Evolutionary conservation across 371 early-diverging fungal genomes (phyloP).

Genomic region (Chytridium lagenaria): DNA sequence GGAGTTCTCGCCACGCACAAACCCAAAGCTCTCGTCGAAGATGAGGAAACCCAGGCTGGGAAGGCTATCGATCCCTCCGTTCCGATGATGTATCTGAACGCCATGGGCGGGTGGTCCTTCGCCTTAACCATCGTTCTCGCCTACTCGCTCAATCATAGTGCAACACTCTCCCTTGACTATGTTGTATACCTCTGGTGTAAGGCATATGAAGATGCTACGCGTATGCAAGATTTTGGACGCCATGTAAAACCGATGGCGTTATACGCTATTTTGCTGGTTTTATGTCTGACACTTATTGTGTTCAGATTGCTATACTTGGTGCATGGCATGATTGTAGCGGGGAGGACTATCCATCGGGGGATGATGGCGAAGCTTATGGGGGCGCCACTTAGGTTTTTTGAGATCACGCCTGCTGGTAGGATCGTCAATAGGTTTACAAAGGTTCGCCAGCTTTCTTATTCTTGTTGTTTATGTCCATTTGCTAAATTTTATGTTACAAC

Average conservation of each 20-base stretch:
- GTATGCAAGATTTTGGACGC: not conserved
- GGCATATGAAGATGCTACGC: not conserved
- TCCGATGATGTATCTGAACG: conserved; percentile 33
- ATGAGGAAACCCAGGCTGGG: conserved; percentile 39
- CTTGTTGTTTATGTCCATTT: not conserved
- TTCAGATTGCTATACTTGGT: conserved; percentile 27
- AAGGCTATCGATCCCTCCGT: conserved; percentile 22
- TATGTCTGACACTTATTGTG: conserved; percentile 28
- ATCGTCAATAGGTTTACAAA: conserved; percentile 54
- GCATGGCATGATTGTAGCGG: conserved; percentile 38
- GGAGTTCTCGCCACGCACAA: conserved; percentile 6
- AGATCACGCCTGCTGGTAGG: conserved; percentile 81
- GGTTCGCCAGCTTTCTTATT: conserved; percentile 1
- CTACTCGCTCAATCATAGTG: conserved; percentile 28
- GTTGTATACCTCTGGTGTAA: conserved; percentile 18
- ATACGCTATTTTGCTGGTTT: conserved; percentile 39
- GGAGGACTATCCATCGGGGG: conserved; percentile 43
- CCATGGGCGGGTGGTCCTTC: conserved; percentile 38
- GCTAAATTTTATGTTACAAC: conserved; percentile 36
- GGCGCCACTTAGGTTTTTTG: conserved; percentile 84
- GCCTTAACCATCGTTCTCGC: conserved; percentile 26
- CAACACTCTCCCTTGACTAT: conserved; percentile 21
- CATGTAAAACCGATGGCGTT: conserved; percentile 26
- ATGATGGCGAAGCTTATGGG: conserved; percentile 68
- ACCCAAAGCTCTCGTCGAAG: conserved; percentile 33